phyloP scores from a whole-genome alignment of 495 filamentous ascomycete species.

The Alectoria sarmentosa region DNA sequence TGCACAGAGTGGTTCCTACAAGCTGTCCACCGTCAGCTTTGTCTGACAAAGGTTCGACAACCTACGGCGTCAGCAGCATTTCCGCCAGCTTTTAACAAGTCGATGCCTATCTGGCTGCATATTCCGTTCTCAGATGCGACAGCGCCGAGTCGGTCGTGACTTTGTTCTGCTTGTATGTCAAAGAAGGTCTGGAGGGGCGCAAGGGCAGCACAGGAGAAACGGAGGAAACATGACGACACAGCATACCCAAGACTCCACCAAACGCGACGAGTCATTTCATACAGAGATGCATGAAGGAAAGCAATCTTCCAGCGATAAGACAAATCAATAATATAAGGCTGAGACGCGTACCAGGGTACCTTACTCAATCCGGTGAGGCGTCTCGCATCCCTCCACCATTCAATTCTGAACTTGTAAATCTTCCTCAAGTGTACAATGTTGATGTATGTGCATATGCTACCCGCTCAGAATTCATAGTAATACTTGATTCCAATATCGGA shows the following conservation, averaged over 20 bases:
- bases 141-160: slow-evolving; percentile 47
- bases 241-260: neutral
- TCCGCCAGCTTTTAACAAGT: slow-evolving; percentile 63
- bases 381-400: no score
- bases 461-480: no score
- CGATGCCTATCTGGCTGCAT: slow-evolving; percentile 69
- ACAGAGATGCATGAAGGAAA: neutral
- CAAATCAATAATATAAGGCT: neutral
- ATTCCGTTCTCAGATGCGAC: slow-evolving; percentile 68
- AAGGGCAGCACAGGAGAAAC: neutral
- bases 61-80: slow-evolving; percentile 67
- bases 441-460: no score
- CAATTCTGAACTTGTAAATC: no score
- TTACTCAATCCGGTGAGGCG: no score
- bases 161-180: neutral
- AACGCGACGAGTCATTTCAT: neutral
- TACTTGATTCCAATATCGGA: no score
- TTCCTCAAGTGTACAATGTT: no score
- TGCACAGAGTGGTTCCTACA: slow-evolving; percentile 63
- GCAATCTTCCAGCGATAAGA: neutral
- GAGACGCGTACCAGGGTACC: neutral
- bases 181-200: slow-evolving; percentile 6
- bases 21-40: slow-evolving; percentile 33
- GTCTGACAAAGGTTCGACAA: neutral
- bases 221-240: neutral